Evolutionary conservation across 1,139 yeast genomes (phyloP).

Genomic region (Debaryomyces singareniensis): DNA sequence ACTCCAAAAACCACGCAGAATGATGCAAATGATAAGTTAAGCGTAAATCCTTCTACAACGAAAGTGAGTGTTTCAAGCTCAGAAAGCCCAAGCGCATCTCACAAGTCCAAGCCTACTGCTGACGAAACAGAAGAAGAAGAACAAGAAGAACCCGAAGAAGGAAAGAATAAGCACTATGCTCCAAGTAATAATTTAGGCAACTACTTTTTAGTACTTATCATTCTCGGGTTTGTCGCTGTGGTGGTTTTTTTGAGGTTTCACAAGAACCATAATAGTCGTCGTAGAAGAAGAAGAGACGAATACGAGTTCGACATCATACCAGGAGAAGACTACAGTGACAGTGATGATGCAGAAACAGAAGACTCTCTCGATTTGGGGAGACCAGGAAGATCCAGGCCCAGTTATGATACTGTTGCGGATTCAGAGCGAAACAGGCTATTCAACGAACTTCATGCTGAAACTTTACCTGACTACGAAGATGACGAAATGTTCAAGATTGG

Average conservation of each 20-base stretch:
- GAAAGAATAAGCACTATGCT: conserved; percentile 25
- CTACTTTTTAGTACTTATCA: conserved; percentile 54
- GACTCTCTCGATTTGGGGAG: conserved; percentile 24
- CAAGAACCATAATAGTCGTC: conserved; percentile 43
- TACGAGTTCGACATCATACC: conserved; percentile 76
- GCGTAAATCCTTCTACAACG: conserved; percentile 3
- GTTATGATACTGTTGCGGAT: conserved; percentile 20
- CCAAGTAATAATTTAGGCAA: conserved; percentile 44
- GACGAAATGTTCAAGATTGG: conserved; percentile 40
- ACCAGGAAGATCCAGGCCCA: conserved; percentile 8
- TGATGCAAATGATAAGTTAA: conserved; percentile 4
- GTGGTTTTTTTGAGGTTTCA: conserved; percentile 49
- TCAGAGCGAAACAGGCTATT: conserved; percentile 28
- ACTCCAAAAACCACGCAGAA: conserved; percentile 4
- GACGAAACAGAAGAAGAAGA: conserved; percentile 8
- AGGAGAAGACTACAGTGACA: conserved; percentile 51
- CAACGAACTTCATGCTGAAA: conserved; percentile 33
- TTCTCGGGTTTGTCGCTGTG: conserved; percentile 52
- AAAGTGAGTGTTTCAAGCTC: conserved; percentile 2
- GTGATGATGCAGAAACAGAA: conserved; percentile 17
- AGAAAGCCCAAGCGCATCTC: conserved; percentile 6
- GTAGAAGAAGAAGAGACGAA: conserved; percentile 65
- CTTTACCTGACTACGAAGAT: conserved; percentile 34
- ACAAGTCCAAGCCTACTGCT: conserved; percentile 3
- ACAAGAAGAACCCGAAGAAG: conserved; percentile 20